These are phyloP conservation scores for Amanita thiersii DNA, from an alignment of 768 basidiomycete genomes.

Conservation along the genomic window DNA sequence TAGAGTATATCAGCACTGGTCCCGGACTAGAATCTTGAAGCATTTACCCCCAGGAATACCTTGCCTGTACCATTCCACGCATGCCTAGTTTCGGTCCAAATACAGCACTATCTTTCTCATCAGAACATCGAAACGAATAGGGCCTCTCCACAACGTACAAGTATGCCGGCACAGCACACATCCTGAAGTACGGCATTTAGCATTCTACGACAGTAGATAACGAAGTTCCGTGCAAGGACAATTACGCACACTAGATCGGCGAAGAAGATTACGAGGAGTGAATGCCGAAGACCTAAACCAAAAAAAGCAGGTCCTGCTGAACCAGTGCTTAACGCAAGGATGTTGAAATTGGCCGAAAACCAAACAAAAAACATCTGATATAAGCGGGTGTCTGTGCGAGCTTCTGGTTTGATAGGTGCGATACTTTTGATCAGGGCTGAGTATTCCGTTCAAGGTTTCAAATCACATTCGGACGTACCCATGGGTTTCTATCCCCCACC, in stretches of 20 bases:
- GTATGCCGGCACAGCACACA: conserved; percentile 49
- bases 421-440: conserved; percentile 27
- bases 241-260: conserved; percentile 32
- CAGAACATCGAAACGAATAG: background rate
- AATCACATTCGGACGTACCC: conserved; percentile 16
- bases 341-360: conserved; percentile 66
- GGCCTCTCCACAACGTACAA: conserved; percentile 32
- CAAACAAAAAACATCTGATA: conserved; percentile 66
- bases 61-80: conserved; percentile 69
- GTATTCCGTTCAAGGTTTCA: background rate
- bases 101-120: conserved; percentile 28
- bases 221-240: background rate
- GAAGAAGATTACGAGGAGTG: conserved; percentile 38
- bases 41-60: conserved; percentile 22
- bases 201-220: conserved; percentile 1
- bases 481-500: conserved; percentile 26
- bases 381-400: conserved; percentile 48
- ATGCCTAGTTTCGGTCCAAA: conserved; percentile 79
- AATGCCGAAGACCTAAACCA: conserved; percentile 42
- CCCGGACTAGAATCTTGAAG: background rate
- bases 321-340: conserved; percentile 54
- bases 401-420: conserved; percentile 38
- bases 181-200: conserved; percentile 19
- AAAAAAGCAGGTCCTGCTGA: conserved; percentile 54
- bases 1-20: conserved; percentile 4